Evolutionary conservation across 192 early-diverging fungal species (phyloP).

Genomic region (Gamsiella multidivaricata): DNA sequence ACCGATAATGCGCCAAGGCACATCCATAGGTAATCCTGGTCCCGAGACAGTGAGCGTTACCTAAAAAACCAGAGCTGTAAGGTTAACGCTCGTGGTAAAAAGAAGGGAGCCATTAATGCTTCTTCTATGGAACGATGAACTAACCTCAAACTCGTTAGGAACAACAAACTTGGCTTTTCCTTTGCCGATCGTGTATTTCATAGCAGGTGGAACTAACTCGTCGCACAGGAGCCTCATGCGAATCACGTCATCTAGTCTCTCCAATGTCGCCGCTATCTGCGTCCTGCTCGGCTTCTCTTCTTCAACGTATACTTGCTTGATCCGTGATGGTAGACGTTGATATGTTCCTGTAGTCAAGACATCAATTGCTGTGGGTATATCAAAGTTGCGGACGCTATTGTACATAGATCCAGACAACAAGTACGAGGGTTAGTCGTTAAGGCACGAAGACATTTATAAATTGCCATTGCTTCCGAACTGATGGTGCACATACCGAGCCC

Average conservation of each 20-base stretch:
- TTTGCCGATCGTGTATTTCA: constrained; percentile 68
- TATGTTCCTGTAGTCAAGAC: constrained; percentile 88
- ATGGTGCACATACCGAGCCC: constrained; percentile 56
- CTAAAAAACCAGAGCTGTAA: constrained; percentile 45
- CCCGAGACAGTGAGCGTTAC: constrained; percentile 78
- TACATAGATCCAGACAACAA: not conserved
- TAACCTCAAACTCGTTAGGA: constrained; percentile 76
- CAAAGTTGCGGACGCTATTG: constrained; percentile 82
- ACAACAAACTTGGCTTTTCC: constrained; percentile 82
- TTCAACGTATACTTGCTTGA: constrained; percentile 71
- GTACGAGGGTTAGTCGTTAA: not conserved
- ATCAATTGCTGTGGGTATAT: constrained; percentile 85
- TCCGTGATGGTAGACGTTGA: constrained; percentile 78
- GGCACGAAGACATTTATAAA: not conserved
- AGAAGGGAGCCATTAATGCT: not conserved
- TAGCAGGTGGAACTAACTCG: constrained; percentile 77
- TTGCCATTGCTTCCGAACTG: not conserved
- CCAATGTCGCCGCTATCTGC: constrained; percentile 71
- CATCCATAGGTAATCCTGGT: constrained; percentile 52
- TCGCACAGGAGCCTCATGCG: constrained; percentile 74
- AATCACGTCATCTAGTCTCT: constrained; percentile 76
- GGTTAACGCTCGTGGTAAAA: not conserved
- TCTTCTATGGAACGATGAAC: not conserved
- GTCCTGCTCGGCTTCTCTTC: constrained; percentile 65
- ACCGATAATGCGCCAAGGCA: constrained; percentile 79